Evolutionary conservation across 108 stramenopile species (phyloP).

Genomic region (Skeletonema menzelii): DNA sequence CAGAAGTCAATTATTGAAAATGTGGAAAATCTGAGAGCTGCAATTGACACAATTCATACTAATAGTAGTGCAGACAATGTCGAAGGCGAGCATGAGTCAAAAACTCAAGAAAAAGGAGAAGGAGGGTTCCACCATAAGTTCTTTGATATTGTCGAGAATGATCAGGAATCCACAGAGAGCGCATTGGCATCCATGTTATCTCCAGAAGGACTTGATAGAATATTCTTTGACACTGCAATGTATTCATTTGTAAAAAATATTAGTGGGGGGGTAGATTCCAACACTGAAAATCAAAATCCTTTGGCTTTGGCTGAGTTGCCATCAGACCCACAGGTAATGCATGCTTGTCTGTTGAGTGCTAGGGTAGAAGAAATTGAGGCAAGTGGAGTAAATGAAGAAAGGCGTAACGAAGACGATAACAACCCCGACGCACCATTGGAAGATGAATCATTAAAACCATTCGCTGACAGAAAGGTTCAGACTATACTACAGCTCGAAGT

Average conservation of each 20-base stretch:
- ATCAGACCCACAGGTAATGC: neutral
- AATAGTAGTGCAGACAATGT: neutral
- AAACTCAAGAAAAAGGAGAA: conserved; percentile 1
- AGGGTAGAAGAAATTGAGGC: conserved; percentile 15
- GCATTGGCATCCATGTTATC: conserved; percentile 30
- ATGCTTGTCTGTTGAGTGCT: conserved; percentile 34
- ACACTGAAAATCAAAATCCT: neutral
- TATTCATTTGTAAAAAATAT: conserved; percentile 12
- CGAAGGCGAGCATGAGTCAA: neutral
- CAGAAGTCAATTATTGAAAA: no score
- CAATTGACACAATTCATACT: neutral
- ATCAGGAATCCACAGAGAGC: conserved; percentile 31
- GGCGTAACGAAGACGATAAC: conserved; percentile 7
- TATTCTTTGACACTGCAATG: conserved; percentile 3
- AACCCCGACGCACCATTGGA: conserved; percentile 41
- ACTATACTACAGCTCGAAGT: conserved; percentile 46
- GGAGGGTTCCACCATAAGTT: conserved; percentile 15
- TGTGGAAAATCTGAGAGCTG: neutral
- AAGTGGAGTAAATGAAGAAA: neutral
- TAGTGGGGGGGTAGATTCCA: neutral
- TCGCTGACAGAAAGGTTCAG: conserved; percentile 18
- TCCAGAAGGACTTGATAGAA: conserved; percentile 14
- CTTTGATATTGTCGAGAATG: conserved; percentile 10
- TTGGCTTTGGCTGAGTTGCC: neutral
- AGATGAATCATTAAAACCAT: conserved; percentile 39